Evolutionary conservation across 192 early-diverging fungal species (phyloP).

Genomic region (Linnemannia zychae): DNA sequence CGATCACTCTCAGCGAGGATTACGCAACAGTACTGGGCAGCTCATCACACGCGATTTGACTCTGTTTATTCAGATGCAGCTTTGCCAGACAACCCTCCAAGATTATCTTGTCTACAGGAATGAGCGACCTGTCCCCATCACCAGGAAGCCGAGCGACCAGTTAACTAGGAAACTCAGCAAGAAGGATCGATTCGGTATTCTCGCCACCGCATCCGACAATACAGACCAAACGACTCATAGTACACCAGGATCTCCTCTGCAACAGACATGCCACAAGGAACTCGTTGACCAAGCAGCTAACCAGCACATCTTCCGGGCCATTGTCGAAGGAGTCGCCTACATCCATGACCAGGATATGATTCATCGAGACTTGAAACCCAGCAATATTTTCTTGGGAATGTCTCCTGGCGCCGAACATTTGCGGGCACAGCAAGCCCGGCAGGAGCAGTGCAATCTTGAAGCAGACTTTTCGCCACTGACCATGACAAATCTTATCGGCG

Average conservation of each 20-base stretch:
- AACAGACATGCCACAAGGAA: slow-evolving; percentile 38
- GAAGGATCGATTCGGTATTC: slow-evolving; percentile 15
- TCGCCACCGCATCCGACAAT: not conserved
- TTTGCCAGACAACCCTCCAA: slow-evolving; percentile 82
- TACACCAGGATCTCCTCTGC: slow-evolving; percentile 23
- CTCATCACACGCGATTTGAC: slow-evolving; percentile 59
- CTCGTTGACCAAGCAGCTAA: slow-evolving; percentile 70
- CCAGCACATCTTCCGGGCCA: slow-evolving; percentile 75
- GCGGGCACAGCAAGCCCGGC: slow-evolving; percentile 8
- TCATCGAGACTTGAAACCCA: slow-evolving; percentile 83
- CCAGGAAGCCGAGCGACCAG: slow-evolving; percentile 13
- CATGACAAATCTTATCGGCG: not conserved
- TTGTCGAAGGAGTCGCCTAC: slow-evolving; percentile 84
- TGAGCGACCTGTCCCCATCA: slow-evolving; percentile 62
- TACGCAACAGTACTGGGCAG: slow-evolving; percentile 19
- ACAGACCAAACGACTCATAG: slow-evolving; percentile 23
- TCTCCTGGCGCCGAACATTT: slow-evolving; percentile 24
- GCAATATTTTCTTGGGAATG: slow-evolving; percentile 75
- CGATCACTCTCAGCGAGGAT: not conserved
- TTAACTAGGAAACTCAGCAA: slow-evolving; percentile 8
- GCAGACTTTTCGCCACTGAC: slow-evolving; percentile 13
- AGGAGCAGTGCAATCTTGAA: not conserved
- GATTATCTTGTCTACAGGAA: slow-evolving; percentile 77
- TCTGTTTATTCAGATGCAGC: slow-evolving; percentile 93
- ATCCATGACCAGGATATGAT: slow-evolving; percentile 81